Conservation (phyloP, 441 rosid genomes). For the Dalechampia spathulata region DNA sequence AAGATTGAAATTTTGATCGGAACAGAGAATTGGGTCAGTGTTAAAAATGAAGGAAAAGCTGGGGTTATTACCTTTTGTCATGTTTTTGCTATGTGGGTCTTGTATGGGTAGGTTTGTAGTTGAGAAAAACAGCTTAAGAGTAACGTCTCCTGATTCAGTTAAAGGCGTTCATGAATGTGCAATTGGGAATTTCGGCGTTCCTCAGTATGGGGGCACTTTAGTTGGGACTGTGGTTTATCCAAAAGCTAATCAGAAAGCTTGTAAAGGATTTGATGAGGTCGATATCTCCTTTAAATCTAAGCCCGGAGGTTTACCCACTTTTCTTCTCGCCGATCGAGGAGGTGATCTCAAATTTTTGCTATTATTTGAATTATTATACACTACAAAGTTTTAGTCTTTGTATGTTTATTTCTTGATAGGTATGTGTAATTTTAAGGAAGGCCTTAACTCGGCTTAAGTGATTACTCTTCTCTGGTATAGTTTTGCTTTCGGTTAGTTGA, state of each 20-base stretch:
- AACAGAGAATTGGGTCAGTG: neutral
- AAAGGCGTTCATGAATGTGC: constrained; percentile 74
- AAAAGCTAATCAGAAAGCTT: constrained; percentile 58
- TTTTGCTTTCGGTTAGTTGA: no score
- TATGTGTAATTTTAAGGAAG: neutral
- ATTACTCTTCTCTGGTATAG: no score
- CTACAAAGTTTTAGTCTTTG: neutral
- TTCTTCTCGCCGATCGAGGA: constrained; percentile 84
- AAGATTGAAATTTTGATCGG: constrained; percentile 8
- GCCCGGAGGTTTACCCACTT: constrained; percentile 60
- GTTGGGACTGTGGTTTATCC: constrained; percentile 71
- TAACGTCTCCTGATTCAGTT: constrained; percentile 65
- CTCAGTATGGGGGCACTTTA: constrained; percentile 86
- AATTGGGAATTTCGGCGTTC: constrained; percentile 89
- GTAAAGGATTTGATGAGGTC: constrained; percentile 49
- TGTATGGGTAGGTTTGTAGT: constrained; percentile 69
- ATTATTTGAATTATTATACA: no score
- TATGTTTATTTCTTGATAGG: neutral
- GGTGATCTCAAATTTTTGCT: constrained; percentile 28
- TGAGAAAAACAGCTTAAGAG: constrained; percentile 82
- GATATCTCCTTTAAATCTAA: constrained; percentile 50
- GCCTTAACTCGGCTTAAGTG: no score
- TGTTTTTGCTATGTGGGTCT: constrained; percentile 41
- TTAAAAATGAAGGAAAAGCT: constrained; percentile 45
- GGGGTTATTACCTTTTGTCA: constrained; percentile 30